phyloP scores from a whole-genome alignment of 495 filamentous ascomycete species.

The Penicillium coffeae region DNA sequence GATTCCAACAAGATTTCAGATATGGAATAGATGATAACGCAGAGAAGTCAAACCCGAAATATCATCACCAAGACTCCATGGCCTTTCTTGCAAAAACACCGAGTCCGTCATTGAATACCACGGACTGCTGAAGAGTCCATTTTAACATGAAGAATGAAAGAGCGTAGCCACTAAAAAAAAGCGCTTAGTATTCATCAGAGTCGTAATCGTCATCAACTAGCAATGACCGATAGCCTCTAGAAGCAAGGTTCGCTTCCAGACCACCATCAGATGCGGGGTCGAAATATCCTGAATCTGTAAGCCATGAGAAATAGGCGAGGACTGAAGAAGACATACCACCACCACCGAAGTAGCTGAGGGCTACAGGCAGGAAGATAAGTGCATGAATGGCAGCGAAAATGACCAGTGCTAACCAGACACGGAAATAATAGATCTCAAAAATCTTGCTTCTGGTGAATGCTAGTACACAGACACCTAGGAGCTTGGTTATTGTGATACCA shows the following conservation, averaged over 20 bases:
- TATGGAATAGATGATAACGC: no score
- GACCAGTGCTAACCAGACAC: slow-evolving; percentile 90
- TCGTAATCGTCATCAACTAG: slow-evolving; percentile 49
- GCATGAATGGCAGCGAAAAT: slow-evolving; percentile 85
- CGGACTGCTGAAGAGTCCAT: no score
- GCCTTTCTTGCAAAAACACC: no score
- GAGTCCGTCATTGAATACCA: no score
- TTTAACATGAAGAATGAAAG: slow-evolving; percentile 6
- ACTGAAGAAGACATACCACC: slow-evolving; percentile 51
- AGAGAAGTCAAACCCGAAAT: no score
- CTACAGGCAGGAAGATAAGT: slow-evolving; percentile 87
- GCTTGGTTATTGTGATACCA: slow-evolving; percentile 93
- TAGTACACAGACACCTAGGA: slow-evolving; percentile 86
- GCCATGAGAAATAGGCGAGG: neutral
- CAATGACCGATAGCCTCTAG: slow-evolving; percentile 47
- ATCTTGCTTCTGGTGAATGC: slow-evolving; percentile 97
- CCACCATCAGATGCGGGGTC: slow-evolving; percentile 82
- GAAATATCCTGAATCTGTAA: slow-evolving; percentile 58
- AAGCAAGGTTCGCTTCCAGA: slow-evolving; percentile 74
- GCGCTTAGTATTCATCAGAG: slow-evolving; percentile 46
- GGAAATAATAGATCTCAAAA: slow-evolving; percentile 98
- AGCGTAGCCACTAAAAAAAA: slow-evolving; percentile 1
- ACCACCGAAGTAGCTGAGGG: slow-evolving; percentile 80
- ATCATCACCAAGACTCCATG: no score
- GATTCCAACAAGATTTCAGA: no score